A percentile compares a stretch with the other conserved stretches of the same genome.
Conservation (phyloP, 2,329 filamentous ascomycete genomes). For the Ophiostoma piceae region DNA sequence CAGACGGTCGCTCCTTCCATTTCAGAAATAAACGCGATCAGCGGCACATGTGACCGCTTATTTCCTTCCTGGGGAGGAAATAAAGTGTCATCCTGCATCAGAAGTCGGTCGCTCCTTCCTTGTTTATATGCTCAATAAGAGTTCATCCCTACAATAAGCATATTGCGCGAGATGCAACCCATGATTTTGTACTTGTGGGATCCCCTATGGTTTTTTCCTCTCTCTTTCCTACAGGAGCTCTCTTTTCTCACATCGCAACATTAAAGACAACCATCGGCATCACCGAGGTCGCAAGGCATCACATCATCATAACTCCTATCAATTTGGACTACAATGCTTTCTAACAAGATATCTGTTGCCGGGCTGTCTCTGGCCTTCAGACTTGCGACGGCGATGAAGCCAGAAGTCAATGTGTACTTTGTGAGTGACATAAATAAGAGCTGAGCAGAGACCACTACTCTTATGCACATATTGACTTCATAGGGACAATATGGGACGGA, state of each 20-base stretch:
- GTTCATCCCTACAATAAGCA: background rate
- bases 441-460: background rate
- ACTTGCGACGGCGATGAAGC: background rate
- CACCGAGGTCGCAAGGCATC: background rate
- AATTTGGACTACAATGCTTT: background rate
- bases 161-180: background rate
- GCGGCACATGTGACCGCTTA: background rate
- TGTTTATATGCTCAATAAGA: background rate
- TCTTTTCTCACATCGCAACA: background rate
- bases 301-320: background rate
- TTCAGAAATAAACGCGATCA: background rate
- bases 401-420: constrained; percentile 18
- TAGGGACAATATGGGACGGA: constrained; percentile 17
- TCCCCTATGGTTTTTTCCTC: background rate
- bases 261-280: background rate
- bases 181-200: background rate
- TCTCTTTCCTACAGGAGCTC: background rate
- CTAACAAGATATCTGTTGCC: background rate
- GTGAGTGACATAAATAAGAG: background rate
- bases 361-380: background rate
- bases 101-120: constrained; percentile 1
- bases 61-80: background rate
- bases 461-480: background rate
- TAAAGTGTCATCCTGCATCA: background rate
- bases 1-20: background rate